Base-by-base conservation (phyloP, 805 yeast species). In the Candida easanensis region DNA sequence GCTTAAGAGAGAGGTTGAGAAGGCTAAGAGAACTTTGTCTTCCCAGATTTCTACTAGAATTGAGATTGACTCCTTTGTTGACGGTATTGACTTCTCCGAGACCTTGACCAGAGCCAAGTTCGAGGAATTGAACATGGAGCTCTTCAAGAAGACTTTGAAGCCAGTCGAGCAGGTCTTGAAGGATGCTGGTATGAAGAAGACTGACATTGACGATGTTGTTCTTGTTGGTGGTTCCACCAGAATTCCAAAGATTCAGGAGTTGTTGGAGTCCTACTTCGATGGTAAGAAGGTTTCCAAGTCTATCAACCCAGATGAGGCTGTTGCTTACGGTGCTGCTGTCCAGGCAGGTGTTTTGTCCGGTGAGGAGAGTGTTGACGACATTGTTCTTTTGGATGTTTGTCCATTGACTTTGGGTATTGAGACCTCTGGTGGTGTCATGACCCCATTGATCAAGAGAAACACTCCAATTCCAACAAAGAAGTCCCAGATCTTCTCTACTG, bases 281-380 rank as follows among this genome's bases (percentile, higher is more conserved):
- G 96, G 96, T 61, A 91, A 93, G 79, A 89, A 89, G 72, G 91
- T 95, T 54, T 88, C 96, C 56, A 91, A 90, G 80, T 91, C 96
- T 61, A 91, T 91, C 63, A 91, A 91, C 77, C 98, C 99, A 52
- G 99, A 91, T 74, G 99, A 91, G 77, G 99, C 99, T 66, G 98
- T 91, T 63, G 99, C 98, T 34, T 91, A 83, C 61, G 99, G 99
- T 80, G 98, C 98, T 49, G 97, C 99, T 52, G 97, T 91, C 52
- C 99, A 91, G 76, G 98, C 96, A 45, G 98, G 98, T 76, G 95
- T 91, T 57, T 75, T 91, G 54, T 82, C 95, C 44, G 98, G 98
- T 69, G 97, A 90, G 71, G 89, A 84, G 61, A 93, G 95, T 68
- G 93, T 82, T 51, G 95, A 85, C 60, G 93, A 85, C 64, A 82